Percentiles rank a stretch among this genome's conserved stretches.
These are phyloP conservation scores for Colletotrichum costaricense DNA, from an alignment of 2,329 filamentous ascomycete genomes.

Conservation along the genomic window DNA sequence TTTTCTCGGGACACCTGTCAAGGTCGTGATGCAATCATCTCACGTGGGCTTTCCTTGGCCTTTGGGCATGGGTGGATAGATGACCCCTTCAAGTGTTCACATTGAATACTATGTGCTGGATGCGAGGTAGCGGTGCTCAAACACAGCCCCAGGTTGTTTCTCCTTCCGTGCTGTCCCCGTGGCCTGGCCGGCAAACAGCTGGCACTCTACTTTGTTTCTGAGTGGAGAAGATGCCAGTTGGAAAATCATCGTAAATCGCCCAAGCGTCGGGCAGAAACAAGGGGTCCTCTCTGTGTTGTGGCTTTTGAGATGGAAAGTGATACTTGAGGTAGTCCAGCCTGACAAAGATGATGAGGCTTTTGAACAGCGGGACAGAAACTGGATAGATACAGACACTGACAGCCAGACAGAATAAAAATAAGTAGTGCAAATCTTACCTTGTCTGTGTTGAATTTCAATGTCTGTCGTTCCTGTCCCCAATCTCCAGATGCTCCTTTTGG, in stretches of 20 bases:
- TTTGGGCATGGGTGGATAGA: not conserved
- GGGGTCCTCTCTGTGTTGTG: not conserved
- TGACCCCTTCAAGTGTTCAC: not conserved
- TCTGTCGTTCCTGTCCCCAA: slow-evolving; percentile 24
- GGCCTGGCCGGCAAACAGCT: slow-evolving; percentile 7
- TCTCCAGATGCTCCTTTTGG: slow-evolving; percentile 35
- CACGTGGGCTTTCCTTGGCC: not conserved
- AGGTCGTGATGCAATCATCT: slow-evolving; percentile 1
- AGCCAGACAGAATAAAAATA: not conserved
- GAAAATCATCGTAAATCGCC: not conserved
- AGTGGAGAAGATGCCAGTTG: slow-evolving; percentile 19
- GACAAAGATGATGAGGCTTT: not conserved
- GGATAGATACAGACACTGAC: not conserved
- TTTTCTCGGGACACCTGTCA: slow-evolving; percentile 23
- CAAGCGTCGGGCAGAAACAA: slow-evolving; percentile 10
- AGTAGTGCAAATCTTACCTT: slow-evolving; percentile 2
- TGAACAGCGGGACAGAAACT: not conserved
- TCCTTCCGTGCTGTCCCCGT: slow-evolving; percentile 1
- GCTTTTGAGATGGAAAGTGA: not conserved
- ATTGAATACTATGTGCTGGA: not conserved
- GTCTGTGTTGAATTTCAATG: slow-evolving; percentile 16
- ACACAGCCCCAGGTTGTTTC: slow-evolving; percentile 27
- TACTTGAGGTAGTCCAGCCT: too few relatives aligned
- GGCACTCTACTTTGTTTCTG: slow-evolving; percentile 2
- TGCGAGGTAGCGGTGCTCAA: not conserved